These are phyloP conservation scores for Penicillium lividum DNA, from an alignment of 495 filamentous ascomycete species.

Conservation along the genomic window DNA sequence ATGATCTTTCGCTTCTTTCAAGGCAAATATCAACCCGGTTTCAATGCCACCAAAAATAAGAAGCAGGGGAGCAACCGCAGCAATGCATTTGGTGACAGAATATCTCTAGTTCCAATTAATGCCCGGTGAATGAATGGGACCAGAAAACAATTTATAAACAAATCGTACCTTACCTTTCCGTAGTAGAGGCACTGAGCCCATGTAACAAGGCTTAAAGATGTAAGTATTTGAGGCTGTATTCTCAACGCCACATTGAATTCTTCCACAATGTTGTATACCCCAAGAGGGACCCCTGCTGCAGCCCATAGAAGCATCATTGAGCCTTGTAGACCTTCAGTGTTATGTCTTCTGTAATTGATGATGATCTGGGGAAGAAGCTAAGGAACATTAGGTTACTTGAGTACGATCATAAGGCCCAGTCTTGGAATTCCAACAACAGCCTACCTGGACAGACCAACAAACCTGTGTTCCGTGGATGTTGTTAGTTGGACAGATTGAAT, in stretches of 20 bases:
- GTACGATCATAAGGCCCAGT: not conserved
- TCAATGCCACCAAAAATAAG: constrained; percentile 53
- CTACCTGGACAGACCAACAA: constrained; percentile 57
- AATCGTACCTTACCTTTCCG: constrained; percentile 38
- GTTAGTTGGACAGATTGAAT: constrained; percentile 11
- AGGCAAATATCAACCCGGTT: constrained; percentile 50
- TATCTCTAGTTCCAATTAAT: constrained; percentile 38
- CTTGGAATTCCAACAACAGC: not conserved
- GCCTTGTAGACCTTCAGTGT: constrained; percentile 58
- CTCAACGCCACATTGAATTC: constrained; percentile 60
- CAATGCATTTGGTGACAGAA: constrained; percentile 43
- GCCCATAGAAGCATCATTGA: constrained; percentile 73
- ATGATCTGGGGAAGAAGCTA: constrained; percentile 66
- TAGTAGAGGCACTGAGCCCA: constrained; percentile 69
- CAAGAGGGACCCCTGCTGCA: constrained; percentile 61
- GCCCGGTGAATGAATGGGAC: not conserved
- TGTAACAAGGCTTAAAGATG: constrained; percentile 58
- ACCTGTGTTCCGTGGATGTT: constrained; percentile 31
- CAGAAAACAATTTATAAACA: constrained; percentile 5
- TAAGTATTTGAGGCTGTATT: constrained; percentile 64
- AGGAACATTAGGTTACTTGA: constrained; percentile 7
- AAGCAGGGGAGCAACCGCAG: constrained; percentile 35
- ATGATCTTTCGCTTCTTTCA: constrained; percentile 40
- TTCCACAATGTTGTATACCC: constrained; percentile 64
- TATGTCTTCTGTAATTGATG: constrained; percentile 61